Evolutionary conservation across 2,329 filamentous ascomycete species (phyloP), one percentile per base, ranked within the genome.

Genomic region (Fusarium sp.): DNA sequence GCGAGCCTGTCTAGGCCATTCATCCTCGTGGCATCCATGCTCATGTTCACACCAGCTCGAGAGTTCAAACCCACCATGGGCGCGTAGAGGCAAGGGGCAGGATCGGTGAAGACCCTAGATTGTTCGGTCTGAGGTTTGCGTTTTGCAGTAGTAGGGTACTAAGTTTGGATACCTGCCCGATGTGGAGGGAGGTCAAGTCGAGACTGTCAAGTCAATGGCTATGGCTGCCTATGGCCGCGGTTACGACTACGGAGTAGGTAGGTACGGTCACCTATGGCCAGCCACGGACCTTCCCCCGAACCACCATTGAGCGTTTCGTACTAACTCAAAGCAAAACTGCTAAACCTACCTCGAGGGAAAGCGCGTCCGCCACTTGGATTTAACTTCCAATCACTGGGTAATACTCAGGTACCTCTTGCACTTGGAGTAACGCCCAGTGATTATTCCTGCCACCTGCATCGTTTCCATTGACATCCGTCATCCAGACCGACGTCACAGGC

Each of bases 11-110:
- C 8, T 36, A 36, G 45, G 50, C n/a, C 40, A 23, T 50, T 32
- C n/a, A 21, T 64, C 60, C 60, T 58, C 63, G 60, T 63, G 60
- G 60, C 60, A 63, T 63, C 60, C 60, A 63, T 63, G 59, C 46
- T 64, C 34, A 12, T 64, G 57, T 64, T 20, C 49, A 63, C 51
- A 64, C 51, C 58, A 48, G 54, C 30, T 26, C 21, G n/a, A 61
- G 30, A 34, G 38, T 53, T 40, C 23, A 36, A n/a, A 42, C 24
- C 26, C 26, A 36, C 21, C 32, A 38, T 21, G 36, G 21, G 55
- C 24, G 57, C 55, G 39, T 61, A 24, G n/a, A 45, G 50, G 24
- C 17, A 54, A 49, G 51, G 23, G 20, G 17, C 26, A 32, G 24
- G 28, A 38, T 34, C 42, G 48, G 59, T 47, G 23, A 62, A 47